Evolutionary conservation across 169 alveolate species (phyloP).

Genomic region (Cryptosporidium tyzzeri): DNA sequence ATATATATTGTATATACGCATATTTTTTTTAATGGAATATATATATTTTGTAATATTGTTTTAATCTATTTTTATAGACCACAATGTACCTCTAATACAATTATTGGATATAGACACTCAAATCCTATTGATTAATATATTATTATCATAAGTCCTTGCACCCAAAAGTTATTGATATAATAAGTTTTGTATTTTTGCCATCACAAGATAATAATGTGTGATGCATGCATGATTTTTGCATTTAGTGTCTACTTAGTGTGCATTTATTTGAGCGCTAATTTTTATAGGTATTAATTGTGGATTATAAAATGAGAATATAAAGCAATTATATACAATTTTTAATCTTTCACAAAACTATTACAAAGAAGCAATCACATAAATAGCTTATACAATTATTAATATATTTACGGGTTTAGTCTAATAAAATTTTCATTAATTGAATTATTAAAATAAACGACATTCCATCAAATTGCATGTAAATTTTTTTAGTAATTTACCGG

Average conservation of each 20-base stretch:
- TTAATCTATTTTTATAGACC: slow-evolving; percentile 24
- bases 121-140: background rate
- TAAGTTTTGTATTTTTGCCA: slow-evolving; percentile 12
- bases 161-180: slow-evolving; percentile 36
- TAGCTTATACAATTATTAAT: too few species aligned
- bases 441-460: background rate
- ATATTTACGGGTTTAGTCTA: background rate
- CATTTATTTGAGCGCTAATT: slow-evolving; percentile 55
- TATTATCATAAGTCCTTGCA: slow-evolving; percentile 15
- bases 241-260: slow-evolving; percentile 67
- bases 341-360: too few species aligned
- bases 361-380: too few species aligned
- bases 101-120: slow-evolving; percentile 7
- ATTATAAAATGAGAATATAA: background rate
- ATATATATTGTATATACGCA: background rate
- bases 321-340: background rate
- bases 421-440: background rate
- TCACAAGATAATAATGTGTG: slow-evolving; percentile 46
- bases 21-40: background rate
- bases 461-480: background rate
- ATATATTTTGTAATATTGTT: background rate
- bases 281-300: background rate
- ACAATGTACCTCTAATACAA: slow-evolving; percentile 75
- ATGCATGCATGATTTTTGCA: slow-evolving; percentile 74
- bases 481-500: slow-evolving; percentile 38